Evolutionary conservation across 148 eudicot species (phyloP).

Genomic region (Fagopyrum tataricum): DNA sequence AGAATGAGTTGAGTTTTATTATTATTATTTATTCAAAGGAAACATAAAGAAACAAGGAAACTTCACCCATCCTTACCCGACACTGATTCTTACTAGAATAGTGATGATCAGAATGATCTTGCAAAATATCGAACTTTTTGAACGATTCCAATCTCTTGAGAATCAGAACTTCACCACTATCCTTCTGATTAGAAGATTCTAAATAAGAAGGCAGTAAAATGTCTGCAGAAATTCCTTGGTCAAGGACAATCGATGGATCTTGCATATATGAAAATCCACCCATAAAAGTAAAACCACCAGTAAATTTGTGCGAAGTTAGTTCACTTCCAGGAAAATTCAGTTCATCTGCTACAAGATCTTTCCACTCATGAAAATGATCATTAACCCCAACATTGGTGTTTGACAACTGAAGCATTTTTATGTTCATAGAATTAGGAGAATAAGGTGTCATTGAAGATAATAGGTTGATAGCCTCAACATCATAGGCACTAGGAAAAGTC

Average conservation of each 20-base stretch:
- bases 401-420: not conserved
- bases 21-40: not conserved
- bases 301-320: not conserved
- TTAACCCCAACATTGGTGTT: not conserved
- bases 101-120: constrained; percentile 62
- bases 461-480: not conserved
- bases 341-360: not conserved
- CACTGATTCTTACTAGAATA: constrained; percentile 14
- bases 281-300: constrained; percentile 2
- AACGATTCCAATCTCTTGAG: constrained; percentile 41
- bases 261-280: not conserved
- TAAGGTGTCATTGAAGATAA: not conserved
- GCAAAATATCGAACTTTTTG: constrained; percentile 64
- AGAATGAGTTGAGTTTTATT: constrained; percentile 2
- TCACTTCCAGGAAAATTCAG: not conserved
- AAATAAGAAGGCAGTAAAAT: constrained; percentile 19
- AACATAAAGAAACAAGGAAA: not conserved
- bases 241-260: constrained; percentile 12
- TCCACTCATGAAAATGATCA: not conserved
- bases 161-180: constrained; percentile 27
- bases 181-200: constrained; percentile 16
- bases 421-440: not conserved
- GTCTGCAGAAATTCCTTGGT: constrained; percentile 23
- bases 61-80: constrained; percentile 1
- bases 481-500: not conserved